Evolutionary conservation across 2,329 filamentous ascomycete species (phyloP).

Genomic region (Penicillium hordei): DNA sequence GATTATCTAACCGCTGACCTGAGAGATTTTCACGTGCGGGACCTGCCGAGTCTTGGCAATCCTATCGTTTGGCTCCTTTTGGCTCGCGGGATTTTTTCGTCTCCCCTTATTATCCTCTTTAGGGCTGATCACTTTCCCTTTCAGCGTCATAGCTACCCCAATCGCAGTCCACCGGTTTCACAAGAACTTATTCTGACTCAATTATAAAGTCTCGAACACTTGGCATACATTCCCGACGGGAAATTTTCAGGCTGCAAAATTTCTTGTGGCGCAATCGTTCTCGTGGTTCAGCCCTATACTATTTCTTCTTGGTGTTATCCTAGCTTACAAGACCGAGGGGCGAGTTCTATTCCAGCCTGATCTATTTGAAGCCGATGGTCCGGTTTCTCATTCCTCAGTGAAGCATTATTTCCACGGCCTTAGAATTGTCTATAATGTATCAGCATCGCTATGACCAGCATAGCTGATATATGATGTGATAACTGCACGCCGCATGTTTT

Average conservation of each 20-base stretch:
- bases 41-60: slow-evolving; percentile 1
- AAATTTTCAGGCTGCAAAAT: neutral
- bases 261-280: neutral
- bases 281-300: slow-evolving; percentile 6
- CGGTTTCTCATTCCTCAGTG: neutral
- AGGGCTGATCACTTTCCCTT: neutral
- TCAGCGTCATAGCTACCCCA: neutral
- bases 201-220: neutral
- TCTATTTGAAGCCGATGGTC: neutral
- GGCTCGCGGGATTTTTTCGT: neutral
- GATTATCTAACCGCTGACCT: slow-evolving; percentile 1
- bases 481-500: neutral
- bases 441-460: neutral
- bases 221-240: neutral
- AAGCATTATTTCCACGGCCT: neutral
- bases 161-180: neutral
- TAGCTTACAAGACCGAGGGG: neutral
- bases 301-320: neutral
- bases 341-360: neutral
- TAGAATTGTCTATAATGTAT: neutral
- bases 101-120: neutral
- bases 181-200: neutral
- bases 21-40: slow-evolving; percentile 3
- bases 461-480: neutral
- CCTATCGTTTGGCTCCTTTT: neutral